Evolutionary conservation across 306 rosid genomes (phyloP), one percentile per base, ranked within the genome.

Genomic region (Argentina anserina): DNA sequence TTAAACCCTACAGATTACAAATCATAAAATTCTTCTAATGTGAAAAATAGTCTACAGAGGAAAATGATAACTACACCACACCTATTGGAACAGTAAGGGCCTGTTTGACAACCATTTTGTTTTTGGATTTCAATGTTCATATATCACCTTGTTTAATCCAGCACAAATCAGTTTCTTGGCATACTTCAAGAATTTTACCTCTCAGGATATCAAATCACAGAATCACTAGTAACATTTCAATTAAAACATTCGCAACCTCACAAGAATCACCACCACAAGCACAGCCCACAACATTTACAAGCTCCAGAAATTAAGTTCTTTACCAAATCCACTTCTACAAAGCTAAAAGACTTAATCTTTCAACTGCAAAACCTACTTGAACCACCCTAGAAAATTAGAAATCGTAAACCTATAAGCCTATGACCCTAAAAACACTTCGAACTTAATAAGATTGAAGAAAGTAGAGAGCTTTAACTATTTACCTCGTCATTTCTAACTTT

Each of bases 401-500:
- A 53, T 20, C 12, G 21, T 18, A 62, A 15, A 29, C 39, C 65
- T 59, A 60, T 0, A 7, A 28, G 33, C 61, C 67, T 63, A 40
- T 3, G 25, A 60, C 15, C 23, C 12, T 43, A 46, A 40, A 52
- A 13, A 49, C 10, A 39, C n/a, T 13, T 1, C 14, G 13, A 37
- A 39, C 59, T 34, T 49, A 23, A 69, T 34, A 33, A 68, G 9
- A 34, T 26, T 10, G 14, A 34, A 20, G 13, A 15, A 49, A 23
- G 26, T 14, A 45, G 33, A 29, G n/a, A 9, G 37, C 1, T 42
- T 25, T 18, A 15, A 23, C 2, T 10, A 21, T 78, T 8, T 84
- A 89, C 97, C 95, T 91, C 87, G 74, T 73, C 80, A 72, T 77
- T 85, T 76, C 95, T 85, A 20, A 86, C 79, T 71, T 52, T 85